These are phyloP conservation scores for Thamnidium elegans DNA, from an alignment of 192 early-diverging fungal genomes.

Conservation along the genomic window DNA sequence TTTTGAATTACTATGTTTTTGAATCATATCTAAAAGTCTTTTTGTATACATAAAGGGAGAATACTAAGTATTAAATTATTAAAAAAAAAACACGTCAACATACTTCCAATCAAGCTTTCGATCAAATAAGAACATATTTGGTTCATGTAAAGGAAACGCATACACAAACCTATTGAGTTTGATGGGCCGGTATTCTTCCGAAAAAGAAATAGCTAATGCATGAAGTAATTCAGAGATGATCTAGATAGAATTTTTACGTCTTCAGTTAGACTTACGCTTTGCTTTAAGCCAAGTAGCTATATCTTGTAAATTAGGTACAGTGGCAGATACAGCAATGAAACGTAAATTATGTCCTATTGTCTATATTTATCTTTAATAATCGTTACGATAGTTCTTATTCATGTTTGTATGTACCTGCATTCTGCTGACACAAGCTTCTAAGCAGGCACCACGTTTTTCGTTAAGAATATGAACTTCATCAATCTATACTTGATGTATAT, in stretches of 20 bases:
- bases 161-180: slow-evolving; percentile 50
- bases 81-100: background rate
- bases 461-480: slow-evolving; percentile 78
- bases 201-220: slow-evolving; percentile 45
- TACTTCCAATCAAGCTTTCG: slow-evolving; percentile 52
- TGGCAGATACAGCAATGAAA: slow-evolving; percentile 65
- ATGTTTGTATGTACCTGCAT: slow-evolving; percentile 28
- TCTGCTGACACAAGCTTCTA: slow-evolving; percentile 66
- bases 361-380: background rate
- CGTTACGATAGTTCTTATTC: background rate
- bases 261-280: slow-evolving; percentile 10
- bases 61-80: too few species aligned
- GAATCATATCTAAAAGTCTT: slow-evolving; percentile 37
- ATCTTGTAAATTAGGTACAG: slow-evolving; percentile 67
- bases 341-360: background rate
- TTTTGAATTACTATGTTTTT: slow-evolving; percentile 31
- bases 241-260: background rate
- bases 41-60: background rate
- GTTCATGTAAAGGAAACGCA: slow-evolving; percentile 32
- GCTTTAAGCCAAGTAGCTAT: slow-evolving; percentile 57
- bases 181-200: slow-evolving; percentile 70
- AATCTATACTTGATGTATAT: slow-evolving; percentile 35
- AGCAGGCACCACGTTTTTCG: slow-evolving; percentile 59
- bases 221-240: background rate
- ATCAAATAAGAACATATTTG: slow-evolving; percentile 56